Conservation (phyloP, 1,139 yeast species). For the Hyphopichia khmerensis region DNA sequence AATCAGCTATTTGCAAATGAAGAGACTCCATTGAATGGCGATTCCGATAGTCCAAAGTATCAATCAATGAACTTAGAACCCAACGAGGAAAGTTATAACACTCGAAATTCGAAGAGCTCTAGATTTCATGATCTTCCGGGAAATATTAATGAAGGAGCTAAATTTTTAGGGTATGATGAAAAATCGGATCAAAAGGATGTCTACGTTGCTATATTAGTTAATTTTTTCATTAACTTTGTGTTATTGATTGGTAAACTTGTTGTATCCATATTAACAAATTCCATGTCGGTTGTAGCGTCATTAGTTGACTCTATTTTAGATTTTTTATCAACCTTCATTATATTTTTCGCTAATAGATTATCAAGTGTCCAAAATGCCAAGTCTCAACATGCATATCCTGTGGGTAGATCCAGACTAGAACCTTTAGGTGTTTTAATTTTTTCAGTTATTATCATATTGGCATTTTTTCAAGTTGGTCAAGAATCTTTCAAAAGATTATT, state of each 20-base stretch:
- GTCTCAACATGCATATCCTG: constrained; percentile 52
- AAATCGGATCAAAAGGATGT: constrained; percentile 47
- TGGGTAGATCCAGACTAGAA: constrained; percentile 71
- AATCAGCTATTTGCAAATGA: constrained; percentile 4
- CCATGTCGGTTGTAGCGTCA: constrained; percentile 76
- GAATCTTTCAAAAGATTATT: constrained; percentile 49
- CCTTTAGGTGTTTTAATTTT: constrained; percentile 79
- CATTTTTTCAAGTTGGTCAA: constrained; percentile 72
- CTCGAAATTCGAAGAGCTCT: constrained; percentile 19
- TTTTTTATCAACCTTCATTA: constrained; percentile 71
- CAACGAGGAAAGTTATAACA: constrained; percentile 1
- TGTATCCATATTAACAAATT: constrained; percentile 64
- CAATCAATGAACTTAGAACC: constrained; percentile 3
- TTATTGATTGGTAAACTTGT: constrained; percentile 60
- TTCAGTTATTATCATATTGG: constrained; percentile 66
- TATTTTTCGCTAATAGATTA: constrained; percentile 60
- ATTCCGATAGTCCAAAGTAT: not conserved
- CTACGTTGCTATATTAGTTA: constrained; percentile 61
- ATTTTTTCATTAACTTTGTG: constrained; percentile 59
- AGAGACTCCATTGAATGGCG: not conserved
- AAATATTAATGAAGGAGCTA: constrained; percentile 56
- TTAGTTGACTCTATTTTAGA: constrained; percentile 75
- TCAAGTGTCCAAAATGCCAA: constrained; percentile 57
- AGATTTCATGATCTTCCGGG: constrained; percentile 55
- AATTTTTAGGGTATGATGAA: constrained; percentile 48